Base-by-base conservation (phyloP, 768 basidiomycete species). In the Mycena crocata region DNA sequence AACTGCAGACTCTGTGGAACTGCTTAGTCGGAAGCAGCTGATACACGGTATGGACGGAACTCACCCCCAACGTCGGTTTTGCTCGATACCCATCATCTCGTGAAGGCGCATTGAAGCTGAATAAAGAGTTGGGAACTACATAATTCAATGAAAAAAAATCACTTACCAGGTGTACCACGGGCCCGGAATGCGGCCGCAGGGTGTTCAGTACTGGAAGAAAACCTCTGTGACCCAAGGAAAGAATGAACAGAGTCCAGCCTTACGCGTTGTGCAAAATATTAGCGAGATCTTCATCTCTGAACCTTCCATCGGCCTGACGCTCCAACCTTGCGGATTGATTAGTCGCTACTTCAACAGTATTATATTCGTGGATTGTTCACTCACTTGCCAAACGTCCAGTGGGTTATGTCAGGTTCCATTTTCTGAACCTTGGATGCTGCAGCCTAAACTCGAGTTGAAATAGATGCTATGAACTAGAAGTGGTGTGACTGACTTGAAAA, bases 41-140 rank as follows among this genome's bases (percentile, higher is more conserved):
- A n/a, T n/a, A n/a, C n/a, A n/a, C n/a, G n/a, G n/a, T n/a, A n/a
- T n/a, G n/a, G n/a, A n/a, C n/a, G n/a, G n/a, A n/a, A n/a, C n/a
- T n/a, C n/a, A n/a, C n/a, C n/a, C 93, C 93, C 93, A 96, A 24
- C 74, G 69, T 32, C 94, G 86, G 73, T 87, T 91, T 62, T 90
- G 84, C 71, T 92, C 88, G 49, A 95, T 94, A 44, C 93, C 93
- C 92, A 95, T 91, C 42, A 94, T 83, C 74, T 96, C 94, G 66
- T 94, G 86, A 28, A 94, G 73, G 45, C 85, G 88, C 90, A 95
- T 92, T 50, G 85, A 77, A n/a, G 77, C 84, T 84, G n/a, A 34
- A 28, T 45, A 59, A n/a, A 14, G 23, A 39, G 56, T 45, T 51
- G 48, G 21, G 32, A 26, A 46, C 9, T 51, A 21, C 26, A 39